Evolutionary conservation across 768 basidiomycete species (phyloP).

Genomic region (Butyriboletus loyo): DNA sequence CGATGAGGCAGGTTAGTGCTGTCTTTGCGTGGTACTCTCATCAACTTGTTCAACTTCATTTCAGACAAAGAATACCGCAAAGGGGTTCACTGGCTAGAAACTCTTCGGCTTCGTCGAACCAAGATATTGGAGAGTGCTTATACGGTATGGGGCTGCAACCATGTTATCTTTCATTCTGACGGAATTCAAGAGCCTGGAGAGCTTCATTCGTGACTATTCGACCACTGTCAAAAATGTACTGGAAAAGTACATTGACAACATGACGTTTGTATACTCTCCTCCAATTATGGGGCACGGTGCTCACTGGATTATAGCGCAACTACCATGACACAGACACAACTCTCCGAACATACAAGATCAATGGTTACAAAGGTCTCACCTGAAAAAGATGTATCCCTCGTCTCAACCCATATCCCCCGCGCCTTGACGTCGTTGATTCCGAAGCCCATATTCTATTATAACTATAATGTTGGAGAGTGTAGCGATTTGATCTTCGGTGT

Average conservation of each 20-base stretch:
- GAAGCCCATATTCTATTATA: slow-evolving; percentile 70
- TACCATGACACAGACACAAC: slow-evolving; percentile 67
- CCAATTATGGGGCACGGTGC: neutral
- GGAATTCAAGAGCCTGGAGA: slow-evolving; percentile 65
- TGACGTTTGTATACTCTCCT: slow-evolving; percentile 43
- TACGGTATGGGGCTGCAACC: slow-evolving; percentile 44
- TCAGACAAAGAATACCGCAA: slow-evolving; percentile 88
- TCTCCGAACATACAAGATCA: slow-evolving; percentile 61
- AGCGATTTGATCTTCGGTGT: slow-evolving; percentile 89
- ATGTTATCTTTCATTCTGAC: slow-evolving; percentile 10
- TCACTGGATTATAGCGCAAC: slow-evolving; percentile 59
- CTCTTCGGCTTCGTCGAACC: slow-evolving; percentile 72
- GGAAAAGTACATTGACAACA: slow-evolving; percentile 74
- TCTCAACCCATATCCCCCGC: slow-evolving; percentile 56
- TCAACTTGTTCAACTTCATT: slow-evolving; percentile 1
- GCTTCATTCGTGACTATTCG: slow-evolving; percentile 73
- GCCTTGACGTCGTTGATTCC: slow-evolving; percentile 65
- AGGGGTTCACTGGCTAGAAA: slow-evolving; percentile 91
- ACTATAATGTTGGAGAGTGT: slow-evolving; percentile 80
- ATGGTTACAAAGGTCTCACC: slow-evolving; percentile 67
- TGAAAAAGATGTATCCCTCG: slow-evolving; percentile 60
- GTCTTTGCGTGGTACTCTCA: neutral
- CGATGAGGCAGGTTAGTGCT: slow-evolving; percentile 76
- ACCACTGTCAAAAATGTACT: slow-evolving; percentile 60
- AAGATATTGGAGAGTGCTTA: slow-evolving; percentile 83